Percentiles rank a stretch among this genome's conserved stretches.
Evolutionary conservation across 208 protist species (phyloP).

Genomic region (Leishmania braziliensis): DNA sequence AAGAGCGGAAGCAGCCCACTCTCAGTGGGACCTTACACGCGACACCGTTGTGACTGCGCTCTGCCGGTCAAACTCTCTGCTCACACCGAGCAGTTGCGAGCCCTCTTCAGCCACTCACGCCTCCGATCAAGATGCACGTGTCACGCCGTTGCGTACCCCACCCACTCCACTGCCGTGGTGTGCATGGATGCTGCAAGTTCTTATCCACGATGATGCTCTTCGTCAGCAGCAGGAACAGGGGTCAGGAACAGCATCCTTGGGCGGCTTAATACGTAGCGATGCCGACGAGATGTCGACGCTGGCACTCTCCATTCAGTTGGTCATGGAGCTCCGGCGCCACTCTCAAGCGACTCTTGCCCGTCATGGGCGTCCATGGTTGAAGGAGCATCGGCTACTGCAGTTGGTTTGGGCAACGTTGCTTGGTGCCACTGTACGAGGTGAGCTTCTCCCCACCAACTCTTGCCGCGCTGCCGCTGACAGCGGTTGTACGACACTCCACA

Average conservation of each 20-base stretch:
- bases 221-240: not conserved
- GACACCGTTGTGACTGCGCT: slow-evolving; percentile 2
- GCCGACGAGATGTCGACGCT: slow-evolving; percentile 1
- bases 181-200: slow-evolving; percentile 27
- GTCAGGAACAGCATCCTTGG: not conserved
- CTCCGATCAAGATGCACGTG: not conserved
- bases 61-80: not conserved
- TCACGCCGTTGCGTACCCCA: not conserved
- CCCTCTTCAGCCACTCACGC: not conserved
- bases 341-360: not conserved
- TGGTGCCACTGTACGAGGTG: slow-evolving; percentile 13
- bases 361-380: not conserved
- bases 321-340: slow-evolving; percentile 14
- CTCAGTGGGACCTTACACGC: not conserved
- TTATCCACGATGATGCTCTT: slow-evolving; percentile 6
- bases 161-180: slow-evolving; percentile 13
- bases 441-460: not conserved
- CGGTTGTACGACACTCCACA: not conserved
- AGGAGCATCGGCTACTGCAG: slow-evolving; percentile 1
- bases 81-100: not conserved
- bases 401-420: slow-evolving; percentile 20
- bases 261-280: not conserved
- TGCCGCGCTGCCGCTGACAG: no score
- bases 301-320: slow-evolving; percentile 1
- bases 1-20: not conserved